Evolutionary conservation across 2,329 filamentous ascomycete species (phyloP).

Genomic region (Claviceps quebecensis): DNA sequence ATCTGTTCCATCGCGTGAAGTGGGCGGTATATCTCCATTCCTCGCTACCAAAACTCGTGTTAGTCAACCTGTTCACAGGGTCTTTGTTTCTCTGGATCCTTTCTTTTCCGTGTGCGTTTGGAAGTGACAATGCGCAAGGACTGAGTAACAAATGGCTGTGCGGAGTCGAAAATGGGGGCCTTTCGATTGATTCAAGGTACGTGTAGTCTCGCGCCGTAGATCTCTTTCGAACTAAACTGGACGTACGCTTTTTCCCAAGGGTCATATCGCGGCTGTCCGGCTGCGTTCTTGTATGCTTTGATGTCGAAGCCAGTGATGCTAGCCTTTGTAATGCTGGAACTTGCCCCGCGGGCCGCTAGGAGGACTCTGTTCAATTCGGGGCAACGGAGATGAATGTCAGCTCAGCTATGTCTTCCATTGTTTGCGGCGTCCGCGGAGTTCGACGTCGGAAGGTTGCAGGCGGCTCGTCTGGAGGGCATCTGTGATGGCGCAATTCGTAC

Average conservation of each 20-base stretch:
- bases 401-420: neutral
- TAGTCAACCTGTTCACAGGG: neutral
- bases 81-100: no score
- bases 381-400: neutral
- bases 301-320: constrained; percentile 91
- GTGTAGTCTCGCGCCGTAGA: neutral
- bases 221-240: neutral
- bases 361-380: constrained; percentile 23
- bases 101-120: neutral
- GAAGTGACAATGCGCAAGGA: neutral
- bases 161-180: no score
- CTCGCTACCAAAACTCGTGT: constrained; percentile 47
- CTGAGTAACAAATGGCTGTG: no score
- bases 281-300: constrained; percentile 60
- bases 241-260: constrained; percentile 53
- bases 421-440: neutral
- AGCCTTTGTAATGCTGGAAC: constrained; percentile 65
- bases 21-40: constrained; percentile 85
- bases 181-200: no score
- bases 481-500: constrained; percentile 13
- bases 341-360: constrained; percentile 37
- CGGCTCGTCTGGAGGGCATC: constrained; percentile 1
- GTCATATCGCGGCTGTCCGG: constrained; percentile 49
- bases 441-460: neutral
- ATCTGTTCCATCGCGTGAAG: constrained; percentile 80